Conservation (phyloP, 2,329 filamentous ascomycete genomes). For the Lecanicillium sp. region DNA sequence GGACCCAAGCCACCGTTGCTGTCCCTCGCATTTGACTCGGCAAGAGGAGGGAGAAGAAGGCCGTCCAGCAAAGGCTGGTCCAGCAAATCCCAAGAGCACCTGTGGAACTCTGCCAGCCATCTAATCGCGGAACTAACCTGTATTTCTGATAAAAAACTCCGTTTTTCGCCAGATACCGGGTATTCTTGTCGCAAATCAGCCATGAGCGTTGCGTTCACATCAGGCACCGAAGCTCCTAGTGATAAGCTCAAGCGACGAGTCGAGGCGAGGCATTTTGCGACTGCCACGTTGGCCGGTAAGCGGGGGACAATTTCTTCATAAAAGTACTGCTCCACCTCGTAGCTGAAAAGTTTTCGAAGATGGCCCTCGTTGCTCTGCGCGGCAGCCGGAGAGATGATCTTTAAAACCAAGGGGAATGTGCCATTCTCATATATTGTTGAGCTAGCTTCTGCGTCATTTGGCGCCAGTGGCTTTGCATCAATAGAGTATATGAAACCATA, state of each 20-base stretch:
- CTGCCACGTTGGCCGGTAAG: conserved; percentile 36
- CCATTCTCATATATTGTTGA: conserved; percentile 1
- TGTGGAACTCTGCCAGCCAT: conserved; percentile 60
- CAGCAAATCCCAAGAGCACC: conserved; percentile 40
- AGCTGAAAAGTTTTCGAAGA: conserved; percentile 59
- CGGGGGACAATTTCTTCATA: conserved; percentile 50
- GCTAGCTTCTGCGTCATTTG: conserved; percentile 13
- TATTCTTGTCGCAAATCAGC: conserved; percentile 48
- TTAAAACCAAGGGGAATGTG: conserved; percentile 45
- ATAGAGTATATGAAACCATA: conserved; percentile 53
- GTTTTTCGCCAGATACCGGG: conserved; percentile 51
- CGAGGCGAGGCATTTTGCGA: conserved; percentile 46
- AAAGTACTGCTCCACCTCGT: conserved; percentile 61
- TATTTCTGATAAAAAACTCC: conserved; percentile 35
- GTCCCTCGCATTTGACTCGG: conserved; percentile 38
- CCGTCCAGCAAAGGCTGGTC: conserved; percentile 24
- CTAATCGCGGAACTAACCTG: conserved; percentile 50
- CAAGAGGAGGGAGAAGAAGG: conserved; percentile 48
- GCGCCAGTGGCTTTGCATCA: conserved; percentile 31
- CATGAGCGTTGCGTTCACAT: conserved; percentile 49
- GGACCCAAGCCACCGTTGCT: conserved; percentile 14
- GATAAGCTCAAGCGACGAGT: conserved; percentile 22
- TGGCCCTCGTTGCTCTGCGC: conserved; percentile 50
- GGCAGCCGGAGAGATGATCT: conserved; percentile 51
- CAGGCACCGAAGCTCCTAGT: conserved; percentile 23